These are phyloP conservation scores for Malus hybrid DNA, from an alignment of 331 rosid genomes.

Conservation along the genomic window DNA sequence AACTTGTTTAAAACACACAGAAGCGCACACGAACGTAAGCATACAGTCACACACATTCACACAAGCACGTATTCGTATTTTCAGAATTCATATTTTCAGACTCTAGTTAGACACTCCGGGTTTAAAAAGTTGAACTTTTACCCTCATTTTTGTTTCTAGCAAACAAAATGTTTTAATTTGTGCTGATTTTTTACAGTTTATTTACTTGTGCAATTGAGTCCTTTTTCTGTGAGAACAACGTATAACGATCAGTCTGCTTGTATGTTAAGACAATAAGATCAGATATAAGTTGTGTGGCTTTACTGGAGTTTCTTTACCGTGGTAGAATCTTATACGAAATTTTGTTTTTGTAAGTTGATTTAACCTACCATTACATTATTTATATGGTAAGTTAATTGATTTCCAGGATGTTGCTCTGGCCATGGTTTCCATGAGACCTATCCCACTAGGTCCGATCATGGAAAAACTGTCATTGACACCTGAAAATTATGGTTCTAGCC, in stretches of 20 bases:
- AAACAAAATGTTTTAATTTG: not conserved
- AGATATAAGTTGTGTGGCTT: not conserved
- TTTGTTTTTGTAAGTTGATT: not conserved
- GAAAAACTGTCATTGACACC: slow-evolving; percentile 73
- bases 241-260: not conserved
- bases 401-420: slow-evolving; percentile 95
- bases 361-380: not conserved
- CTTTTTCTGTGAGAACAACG: not conserved
- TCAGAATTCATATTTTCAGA: not conserved
- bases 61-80: not conserved
- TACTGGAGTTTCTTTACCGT: not conserved
- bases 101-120: not conserved
- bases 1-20: not conserved
- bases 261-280: not conserved
- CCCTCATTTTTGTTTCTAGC: too few relatives aligned
- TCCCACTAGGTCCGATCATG: slow-evolving; percentile 89
- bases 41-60: not conserved
- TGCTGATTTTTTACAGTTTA: too few relatives aligned
- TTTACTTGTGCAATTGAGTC: not conserved
- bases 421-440: slow-evolving; percentile 87
- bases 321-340: not conserved
- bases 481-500: slow-evolving; percentile 53
- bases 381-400: not conserved
- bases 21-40: not conserved
- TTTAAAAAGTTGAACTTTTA: not conserved